phyloP scores from a whole-genome alignment of 495 filamentous ascomycete species.

The Aspergillus bridgeri region DNA sequence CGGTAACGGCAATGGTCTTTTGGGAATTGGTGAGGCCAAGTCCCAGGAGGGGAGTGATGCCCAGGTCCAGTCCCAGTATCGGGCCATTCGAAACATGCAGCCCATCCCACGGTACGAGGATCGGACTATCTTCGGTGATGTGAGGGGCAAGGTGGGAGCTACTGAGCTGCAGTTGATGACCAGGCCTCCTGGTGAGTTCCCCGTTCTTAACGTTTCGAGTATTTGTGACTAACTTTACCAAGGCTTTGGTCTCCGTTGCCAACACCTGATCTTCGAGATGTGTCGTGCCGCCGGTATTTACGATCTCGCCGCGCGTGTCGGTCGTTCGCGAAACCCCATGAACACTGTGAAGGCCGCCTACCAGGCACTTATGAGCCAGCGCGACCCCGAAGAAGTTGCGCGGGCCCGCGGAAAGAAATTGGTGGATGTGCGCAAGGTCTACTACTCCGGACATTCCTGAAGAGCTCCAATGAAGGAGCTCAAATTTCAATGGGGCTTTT shows the following conservation, averaged over 20 bases:
- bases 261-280: conserved; percentile 90
- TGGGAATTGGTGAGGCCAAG: conserved; percentile 91
- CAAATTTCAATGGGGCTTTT: no score
- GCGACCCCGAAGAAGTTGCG: conserved; percentile 83
- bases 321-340: conserved; percentile 84
- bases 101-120: conserved; percentile 86
- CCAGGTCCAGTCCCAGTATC: conserved; percentile 60
- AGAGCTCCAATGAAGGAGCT: no score
- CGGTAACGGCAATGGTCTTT: conserved; percentile 76
- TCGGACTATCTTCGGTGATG: conserved; percentile 83
- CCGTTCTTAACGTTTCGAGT: background rate
- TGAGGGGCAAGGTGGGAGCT: conserved; percentile 79
- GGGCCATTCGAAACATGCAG: conserved; percentile 81
- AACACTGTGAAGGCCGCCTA: conserved; percentile 91
- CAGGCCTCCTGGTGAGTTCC: conserved; percentile 76
- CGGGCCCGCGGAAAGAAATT: conserved; percentile 85
- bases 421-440: conserved; percentile 94
- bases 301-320: conserved; percentile 78
- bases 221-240: conserved; percentile 15
- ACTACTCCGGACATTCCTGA: conserved; percentile 76
- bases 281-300: conserved; percentile 75
- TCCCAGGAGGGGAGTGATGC: conserved; percentile 66
- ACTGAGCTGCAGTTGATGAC: conserved; percentile 74
- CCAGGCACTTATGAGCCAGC: conserved; percentile 76
- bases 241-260: conserved; percentile 92